Base-by-base conservation (phyloP, 2,329 filamentous ascomycete genomes). In the Colletotrichum destructivum region DNA sequence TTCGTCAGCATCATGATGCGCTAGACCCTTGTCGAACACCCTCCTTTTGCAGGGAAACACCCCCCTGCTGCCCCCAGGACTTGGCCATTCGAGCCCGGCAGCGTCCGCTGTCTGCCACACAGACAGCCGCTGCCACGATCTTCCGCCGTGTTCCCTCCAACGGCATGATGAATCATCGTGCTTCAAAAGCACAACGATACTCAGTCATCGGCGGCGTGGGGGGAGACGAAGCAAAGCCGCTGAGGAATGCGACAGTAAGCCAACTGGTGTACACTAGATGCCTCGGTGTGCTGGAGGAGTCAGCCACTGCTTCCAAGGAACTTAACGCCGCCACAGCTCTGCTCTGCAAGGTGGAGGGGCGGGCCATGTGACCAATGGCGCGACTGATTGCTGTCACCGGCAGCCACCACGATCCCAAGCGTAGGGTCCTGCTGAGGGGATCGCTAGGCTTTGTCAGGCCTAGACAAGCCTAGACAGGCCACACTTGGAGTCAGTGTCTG, bases 81-180 rank as follows among this genome's bases (percentile, higher is more conserved):
- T 16, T 35, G 16, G n/a, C 21, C n/a, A 51, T 42, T 55, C 40
- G 55, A 16, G 40, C 61, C 31, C 55, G 40, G 67, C 46, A 70
- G 40, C 21, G 62, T 51, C 62, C 67, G 47, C 55, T 60, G 54
- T 60, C 67, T 56, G 67, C 56, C 62, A 62, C 62, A 31, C 59
- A 49, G 59, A 49, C 44, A n/a, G 44, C 11, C 44, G 46, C 13
- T 51, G 26, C 23, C 16, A 18, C 44, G 3, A 16, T 31, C 21
- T 26, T 40, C 57, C 57, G 23, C 44, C 31, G n/a, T 31, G 31
- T 31, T 31, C 31, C 31, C 4, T 3, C 31, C 31, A 31, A 7
- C 31, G 7, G 31, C 31, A 31, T 31, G 4, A 31, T 7, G 1
- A 31, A 31, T 31, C 31, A 31, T 31, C 31, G 31, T 31, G 11